A percentile compares a stretch with the other conserved stretches of the same genome.
These are phyloP conservation scores for Chrysochromulina tobinii DNA, from an alignment of 78 protist species.

Conservation along the genomic window DNA sequence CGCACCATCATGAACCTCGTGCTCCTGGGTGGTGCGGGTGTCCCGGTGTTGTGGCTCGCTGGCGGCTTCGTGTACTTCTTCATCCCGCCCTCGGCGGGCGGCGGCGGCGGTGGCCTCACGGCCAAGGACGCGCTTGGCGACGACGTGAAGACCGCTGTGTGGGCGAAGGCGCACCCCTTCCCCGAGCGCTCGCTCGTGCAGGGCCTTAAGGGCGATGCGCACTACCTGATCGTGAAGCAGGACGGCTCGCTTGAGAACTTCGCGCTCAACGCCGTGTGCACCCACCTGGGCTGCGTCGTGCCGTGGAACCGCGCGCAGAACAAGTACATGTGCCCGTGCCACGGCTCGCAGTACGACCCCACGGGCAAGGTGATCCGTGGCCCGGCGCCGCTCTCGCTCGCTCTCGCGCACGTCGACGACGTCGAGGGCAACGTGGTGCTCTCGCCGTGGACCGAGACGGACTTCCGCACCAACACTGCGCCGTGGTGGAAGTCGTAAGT, in stretches of 20 bases:
- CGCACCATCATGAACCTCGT: constrained; percentile 39
- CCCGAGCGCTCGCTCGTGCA: constrained; percentile 29
- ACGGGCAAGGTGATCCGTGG: constrained; percentile 38
- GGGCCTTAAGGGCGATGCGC: constrained; percentile 51
- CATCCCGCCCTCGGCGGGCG: neutral
- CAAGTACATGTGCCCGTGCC: constrained; percentile 56
- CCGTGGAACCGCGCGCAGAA: constrained; percentile 34
- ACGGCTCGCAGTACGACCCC: constrained; percentile 53
- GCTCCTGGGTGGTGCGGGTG: constrained; percentile 34
- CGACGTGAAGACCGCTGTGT: neutral
- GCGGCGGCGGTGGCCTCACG: neutral
- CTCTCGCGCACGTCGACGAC: constrained; percentile 30
- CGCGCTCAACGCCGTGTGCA: constrained; percentile 56
- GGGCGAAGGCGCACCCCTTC: neutral
- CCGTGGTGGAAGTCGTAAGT: constrained; percentile 8
- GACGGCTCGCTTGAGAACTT: neutral
- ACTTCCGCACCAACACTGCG: constrained; percentile 35
- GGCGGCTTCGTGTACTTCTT: constrained; percentile 16
- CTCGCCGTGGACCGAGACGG: constrained; percentile 34
- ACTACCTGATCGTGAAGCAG: constrained; percentile 40
- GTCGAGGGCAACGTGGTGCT: constrained; percentile 31
- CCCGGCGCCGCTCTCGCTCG: constrained; percentile 50
- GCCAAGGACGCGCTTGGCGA: constrained; percentile 1
- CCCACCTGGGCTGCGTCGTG: constrained; percentile 55
- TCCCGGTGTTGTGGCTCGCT: constrained; percentile 7